These are phyloP conservation scores for Chrysopogon serrulatus DNA, from an alignment of 176 grass and related monocot species.

Conservation along the genomic window DNA sequence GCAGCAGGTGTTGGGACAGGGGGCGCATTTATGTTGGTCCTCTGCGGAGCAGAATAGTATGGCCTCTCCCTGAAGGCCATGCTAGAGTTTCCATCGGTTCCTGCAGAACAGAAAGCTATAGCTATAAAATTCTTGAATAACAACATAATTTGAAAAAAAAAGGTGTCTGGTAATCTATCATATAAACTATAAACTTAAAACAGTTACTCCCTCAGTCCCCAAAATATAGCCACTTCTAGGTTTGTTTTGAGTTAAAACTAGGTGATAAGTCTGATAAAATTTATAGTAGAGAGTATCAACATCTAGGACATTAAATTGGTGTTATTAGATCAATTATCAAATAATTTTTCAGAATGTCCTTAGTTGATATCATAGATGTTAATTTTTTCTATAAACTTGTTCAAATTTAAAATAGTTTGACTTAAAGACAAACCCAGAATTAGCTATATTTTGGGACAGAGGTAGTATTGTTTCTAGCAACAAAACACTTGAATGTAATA, in stretches of 20 bases:
- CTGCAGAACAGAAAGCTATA: background rate
- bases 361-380: background rate
- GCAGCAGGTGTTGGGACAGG: constrained; percentile 20
- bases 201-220: background rate
- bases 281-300: background rate
- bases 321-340: background rate
- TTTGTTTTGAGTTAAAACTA: background rate
- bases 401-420: background rate
- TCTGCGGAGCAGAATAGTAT: constrained; percentile 40
- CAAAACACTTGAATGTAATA: background rate
- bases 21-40: constrained; percentile 29
- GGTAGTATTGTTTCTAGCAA: background rate
- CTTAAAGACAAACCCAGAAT: background rate
- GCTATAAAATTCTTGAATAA: constrained; percentile 9
- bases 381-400: background rate
- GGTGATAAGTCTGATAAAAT: background rate
- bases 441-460: background rate
- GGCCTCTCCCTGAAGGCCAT: constrained; percentile 29
- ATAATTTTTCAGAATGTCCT: background rate
- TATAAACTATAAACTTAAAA: background rate
- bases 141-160: background rate
- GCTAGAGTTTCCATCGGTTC: constrained; percentile 18
- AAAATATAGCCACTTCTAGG: background rate
- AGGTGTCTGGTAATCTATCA: background rate
- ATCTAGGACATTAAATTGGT: background rate